These are phyloP conservation scores for Amanita muscaria DNA, from an alignment of 768 basidiomycete species.

Conservation along the genomic window DNA sequence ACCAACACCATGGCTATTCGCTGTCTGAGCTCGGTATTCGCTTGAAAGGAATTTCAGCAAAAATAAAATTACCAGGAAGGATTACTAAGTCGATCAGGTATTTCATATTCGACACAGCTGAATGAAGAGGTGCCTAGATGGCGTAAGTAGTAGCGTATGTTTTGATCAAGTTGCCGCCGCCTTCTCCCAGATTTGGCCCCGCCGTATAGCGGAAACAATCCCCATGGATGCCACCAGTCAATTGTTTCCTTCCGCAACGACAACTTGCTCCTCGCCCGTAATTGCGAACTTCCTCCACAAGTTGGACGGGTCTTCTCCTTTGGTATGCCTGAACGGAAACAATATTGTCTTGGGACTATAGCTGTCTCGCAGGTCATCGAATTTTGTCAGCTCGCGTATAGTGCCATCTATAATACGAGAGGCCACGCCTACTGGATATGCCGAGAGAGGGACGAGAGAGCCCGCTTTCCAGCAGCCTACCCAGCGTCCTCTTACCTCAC, in stretches of 20 bases:
- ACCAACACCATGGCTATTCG: no score
- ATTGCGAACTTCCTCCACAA: slow-evolving; percentile 13
- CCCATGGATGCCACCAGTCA: slow-evolving; percentile 18
- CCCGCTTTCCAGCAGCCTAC: slow-evolving; percentile 45
- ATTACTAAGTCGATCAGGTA: slow-evolving; percentile 5
- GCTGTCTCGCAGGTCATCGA: slow-evolving; percentile 13
- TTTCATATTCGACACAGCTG: slow-evolving; percentile 6
- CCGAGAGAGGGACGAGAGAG: slow-evolving; percentile 25
- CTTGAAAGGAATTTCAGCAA: neutral
- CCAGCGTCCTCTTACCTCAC: slow-evolving; percentile 36
- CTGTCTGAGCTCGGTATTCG: no score
- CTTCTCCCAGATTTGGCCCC: slow-evolving; percentile 14
- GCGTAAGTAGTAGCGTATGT: neutral
- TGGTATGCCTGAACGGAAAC: slow-evolving; percentile 22
- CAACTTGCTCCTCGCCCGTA: slow-evolving; percentile 22
- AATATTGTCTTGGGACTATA: slow-evolving; percentile 5
- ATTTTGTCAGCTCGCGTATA: slow-evolving; percentile 13
- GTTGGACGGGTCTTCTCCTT: neutral
- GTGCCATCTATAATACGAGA: slow-evolving; percentile 2
- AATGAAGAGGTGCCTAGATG: slow-evolving; percentile 4
- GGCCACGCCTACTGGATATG: slow-evolving; percentile 13
- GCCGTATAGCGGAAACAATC: slow-evolving; percentile 31
- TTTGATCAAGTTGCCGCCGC: slow-evolving; percentile 9
- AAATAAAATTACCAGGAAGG: neutral
- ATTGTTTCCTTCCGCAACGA: slow-evolving; percentile 28